These are phyloP conservation scores for Nicotiana sylvestris DNA, from an alignment of 257 asterid genomes.

Conservation along the genomic window DNA sequence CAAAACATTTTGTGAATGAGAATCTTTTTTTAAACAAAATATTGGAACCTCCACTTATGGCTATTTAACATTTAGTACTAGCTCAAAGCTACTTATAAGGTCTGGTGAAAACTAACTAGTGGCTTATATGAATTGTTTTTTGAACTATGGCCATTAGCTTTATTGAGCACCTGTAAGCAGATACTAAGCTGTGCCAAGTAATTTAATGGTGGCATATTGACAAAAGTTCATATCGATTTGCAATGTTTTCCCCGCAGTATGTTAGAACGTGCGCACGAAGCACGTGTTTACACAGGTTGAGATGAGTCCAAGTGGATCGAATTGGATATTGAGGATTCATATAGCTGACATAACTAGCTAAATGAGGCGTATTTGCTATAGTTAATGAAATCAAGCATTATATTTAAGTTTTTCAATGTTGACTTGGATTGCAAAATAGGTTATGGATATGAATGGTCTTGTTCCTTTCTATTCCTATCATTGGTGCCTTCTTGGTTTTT, in stretches of 20 bases:
- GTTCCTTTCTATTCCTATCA: neutral
- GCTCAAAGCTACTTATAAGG: neutral
- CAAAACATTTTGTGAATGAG: neutral
- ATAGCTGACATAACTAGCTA: neutral
- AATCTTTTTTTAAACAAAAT: neutral
- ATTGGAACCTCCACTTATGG: neutral
- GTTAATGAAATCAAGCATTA: neutral
- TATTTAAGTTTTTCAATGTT: neutral
- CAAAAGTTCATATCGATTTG: neutral
- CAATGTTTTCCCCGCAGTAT: neutral
- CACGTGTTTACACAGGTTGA: neutral
- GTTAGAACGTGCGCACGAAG: neutral
- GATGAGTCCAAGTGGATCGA: neutral
- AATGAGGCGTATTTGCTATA: neutral
- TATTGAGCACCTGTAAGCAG: neutral
- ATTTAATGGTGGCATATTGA: neutral
- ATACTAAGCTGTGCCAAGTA: neutral
- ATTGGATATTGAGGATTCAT: neutral
- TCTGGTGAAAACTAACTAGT: neutral
- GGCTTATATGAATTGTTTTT: neutral
- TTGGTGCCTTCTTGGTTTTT: neutral
- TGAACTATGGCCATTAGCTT: neutral
- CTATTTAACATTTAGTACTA: neutral
- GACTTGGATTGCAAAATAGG: neutral
- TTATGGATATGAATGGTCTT: neutral